These are phyloP conservation scores for Cyberlindnera bimundalis DNA, from an alignment of 805 yeast genomes.

Conservation along the genomic window DNA sequence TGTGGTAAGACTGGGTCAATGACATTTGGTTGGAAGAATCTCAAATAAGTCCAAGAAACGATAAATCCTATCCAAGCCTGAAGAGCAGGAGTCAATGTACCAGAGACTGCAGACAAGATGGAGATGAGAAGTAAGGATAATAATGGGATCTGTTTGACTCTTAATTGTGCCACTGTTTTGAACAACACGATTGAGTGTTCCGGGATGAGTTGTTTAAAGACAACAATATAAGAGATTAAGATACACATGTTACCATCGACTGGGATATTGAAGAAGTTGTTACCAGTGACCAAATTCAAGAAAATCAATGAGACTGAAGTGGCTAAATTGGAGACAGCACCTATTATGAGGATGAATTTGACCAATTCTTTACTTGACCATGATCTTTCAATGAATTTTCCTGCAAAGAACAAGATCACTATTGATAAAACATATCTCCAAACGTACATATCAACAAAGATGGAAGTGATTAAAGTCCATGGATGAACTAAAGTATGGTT, in stretches of 20 bases:
- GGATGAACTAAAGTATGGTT: constrained; percentile 51
- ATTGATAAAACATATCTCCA: constrained; percentile 45
- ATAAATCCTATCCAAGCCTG: constrained; percentile 61
- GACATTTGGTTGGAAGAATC: constrained; percentile 67
- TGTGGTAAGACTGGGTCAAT: constrained; percentile 54
- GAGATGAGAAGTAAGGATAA: constrained; percentile 31
- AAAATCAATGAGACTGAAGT: constrained; percentile 28
- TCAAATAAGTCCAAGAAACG: constrained; percentile 68
- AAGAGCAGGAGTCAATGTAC: constrained; percentile 46
- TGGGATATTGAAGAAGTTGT: constrained; percentile 36
- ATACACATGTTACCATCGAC: constrained; percentile 53
- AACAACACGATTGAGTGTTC: constrained; percentile 53
- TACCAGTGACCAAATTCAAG: constrained; percentile 24
- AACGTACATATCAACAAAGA: constrained; percentile 58
- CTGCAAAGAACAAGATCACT: constrained; percentile 51
- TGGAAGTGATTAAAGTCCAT: constrained; percentile 59
- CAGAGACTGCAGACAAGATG: constrained; percentile 27
- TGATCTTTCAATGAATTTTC: constrained; percentile 59
- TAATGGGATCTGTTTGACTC: constrained; percentile 66
- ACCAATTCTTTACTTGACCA: constrained; percentile 59
- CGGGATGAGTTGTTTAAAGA: constrained; percentile 63
- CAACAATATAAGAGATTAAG: constrained; percentile 57
- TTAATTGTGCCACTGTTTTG: constrained; percentile 43
- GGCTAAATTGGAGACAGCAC: constrained; percentile 51
- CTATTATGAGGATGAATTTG: constrained; percentile 44